Percentiles rank a stretch among this genome's conserved stretches.
phyloP scores from a whole-genome alignment of 2,329 filamentous ascomycete species.

The Ceratocystis albifundus region DNA sequence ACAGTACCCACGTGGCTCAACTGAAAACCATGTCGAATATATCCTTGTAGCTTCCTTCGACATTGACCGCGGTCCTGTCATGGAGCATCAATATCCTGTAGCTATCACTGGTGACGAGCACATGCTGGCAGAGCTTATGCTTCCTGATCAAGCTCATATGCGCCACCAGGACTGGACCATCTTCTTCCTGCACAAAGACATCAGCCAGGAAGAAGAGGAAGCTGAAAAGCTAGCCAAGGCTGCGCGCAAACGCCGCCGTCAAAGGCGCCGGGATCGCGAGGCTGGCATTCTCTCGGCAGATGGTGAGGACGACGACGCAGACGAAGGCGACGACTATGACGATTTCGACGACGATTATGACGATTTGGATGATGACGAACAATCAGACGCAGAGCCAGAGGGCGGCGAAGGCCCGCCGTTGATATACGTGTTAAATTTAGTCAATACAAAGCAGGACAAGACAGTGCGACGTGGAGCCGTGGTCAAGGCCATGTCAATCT shows the following conservation, averaged over 20 bases:
- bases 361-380: constrained; percentile 36
- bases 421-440: constrained; percentile 92
- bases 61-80: constrained; percentile 87
- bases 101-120: constrained; percentile 94
- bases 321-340: constrained; percentile 41
- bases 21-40: constrained; percentile 94
- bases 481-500: constrained; percentile 98
- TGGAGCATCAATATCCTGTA: constrained; percentile 96
- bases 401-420: constrained; percentile 75
- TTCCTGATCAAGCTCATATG: constrained; percentile 91
- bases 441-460: constrained; percentile 96
- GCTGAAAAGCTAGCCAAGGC: constrained; percentile 51
- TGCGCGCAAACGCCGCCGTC: constrained; percentile 40
- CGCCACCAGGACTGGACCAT: constrained; percentile 98
- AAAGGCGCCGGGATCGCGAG: constrained; percentile 41
- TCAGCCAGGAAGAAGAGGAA: constrained; percentile 69
- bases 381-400: constrained; percentile 52
- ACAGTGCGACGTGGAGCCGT: constrained; percentile 84
- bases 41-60: constrained; percentile 96
- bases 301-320: constrained; percentile 35
- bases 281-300: constrained; percentile 38
- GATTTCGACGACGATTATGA: constrained; percentile 34
- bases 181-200: constrained; percentile 96
- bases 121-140: constrained; percentile 96
- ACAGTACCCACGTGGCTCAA: constrained; percentile 61